These are phyloP conservation scores for Epichloe amarillans DNA, from an alignment of 2,329 filamentous ascomycete species.

Conservation along the genomic window DNA sequence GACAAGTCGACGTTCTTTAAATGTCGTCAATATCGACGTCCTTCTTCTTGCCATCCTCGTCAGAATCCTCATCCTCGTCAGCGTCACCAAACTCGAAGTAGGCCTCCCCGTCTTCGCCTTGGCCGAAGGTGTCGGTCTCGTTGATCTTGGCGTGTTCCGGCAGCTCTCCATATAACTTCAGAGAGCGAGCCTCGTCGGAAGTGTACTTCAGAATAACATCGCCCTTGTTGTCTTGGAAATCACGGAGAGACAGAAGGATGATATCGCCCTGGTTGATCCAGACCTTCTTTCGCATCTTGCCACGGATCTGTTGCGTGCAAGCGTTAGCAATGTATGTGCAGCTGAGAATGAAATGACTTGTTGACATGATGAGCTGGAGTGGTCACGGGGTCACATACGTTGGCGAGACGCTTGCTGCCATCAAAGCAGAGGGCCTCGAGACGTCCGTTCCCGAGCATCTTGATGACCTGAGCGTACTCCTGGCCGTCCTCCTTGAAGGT, in stretches of 20 bases:
- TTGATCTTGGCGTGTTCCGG: constrained; percentile 99
- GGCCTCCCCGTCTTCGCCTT: constrained; percentile 86
- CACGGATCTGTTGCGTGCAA: constrained; percentile 37
- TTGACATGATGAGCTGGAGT: no score
- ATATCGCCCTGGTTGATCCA: constrained; percentile 99
- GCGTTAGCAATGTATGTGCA: background rate
- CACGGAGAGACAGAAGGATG: constrained; percentile 73
- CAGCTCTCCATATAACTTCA: constrained; percentile 95
- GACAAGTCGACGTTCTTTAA: constrained; percentile 31
- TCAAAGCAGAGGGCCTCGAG: constrained; percentile 93
- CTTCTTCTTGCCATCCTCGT: constrained; percentile 47
- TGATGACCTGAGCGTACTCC: constrained; percentile 45
- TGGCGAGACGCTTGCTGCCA: constrained; percentile 40
- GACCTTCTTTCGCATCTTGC: constrained; percentile 98
- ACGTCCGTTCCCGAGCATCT: constrained; percentile 93
- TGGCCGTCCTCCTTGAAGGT: constrained; percentile 99
- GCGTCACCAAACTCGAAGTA: constrained; percentile 99
- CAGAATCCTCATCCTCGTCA: constrained; percentile 44
- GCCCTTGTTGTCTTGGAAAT: constrained; percentile 92
- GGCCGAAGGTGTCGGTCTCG: constrained; percentile 90
- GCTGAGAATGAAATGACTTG: no score
- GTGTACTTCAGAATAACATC: constrained; percentile 96
- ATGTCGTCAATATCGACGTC: constrained; percentile 95
- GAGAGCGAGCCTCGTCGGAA: constrained; percentile 83
- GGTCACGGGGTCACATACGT: constrained; percentile 18